Evolutionary conservation across 1,284 basidiomycete genomes (phyloP), one percentile per base, ranked within the genome.

Genomic region (Ceraceosorus guamensis): DNA sequence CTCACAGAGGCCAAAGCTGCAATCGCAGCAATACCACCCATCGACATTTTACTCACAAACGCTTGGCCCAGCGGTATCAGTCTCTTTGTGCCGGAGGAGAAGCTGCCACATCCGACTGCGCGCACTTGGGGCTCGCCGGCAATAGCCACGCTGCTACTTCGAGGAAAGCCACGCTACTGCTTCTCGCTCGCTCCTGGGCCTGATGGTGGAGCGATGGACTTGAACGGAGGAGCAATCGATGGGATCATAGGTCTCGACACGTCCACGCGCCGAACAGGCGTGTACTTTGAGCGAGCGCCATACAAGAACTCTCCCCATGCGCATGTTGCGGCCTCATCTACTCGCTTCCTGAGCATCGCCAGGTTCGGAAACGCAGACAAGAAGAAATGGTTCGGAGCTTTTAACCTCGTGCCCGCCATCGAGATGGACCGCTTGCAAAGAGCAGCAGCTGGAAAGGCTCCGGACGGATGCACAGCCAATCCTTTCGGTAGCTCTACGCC

Each of bases 211-310:
- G 11, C n/a, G n/a, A n/a, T n/a, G n/a, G n/a, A n/a, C n/a, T 14
- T 7, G n/a, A 6, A 5, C 6, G 5, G 32, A 33, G 3, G 11
- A 5, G 6, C 7, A 32, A 14, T 13, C 6, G 50, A 3, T 33
- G 11, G 54, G 2, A 62, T 63, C 5, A 63, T 67, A 0, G 63
- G 62, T 0, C 56, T 66, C 10, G 10, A 58, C n/a, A 31, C 30
- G 35, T 13, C 31, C 11, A 10, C 58, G 13, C 46, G 61, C 4
- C 46, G 34, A 10, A 59, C 52, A 43, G 73, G 73, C 18, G 59
- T 59, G 7, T 76, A 69, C 50, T 76, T 66, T 62, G 73, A 76
- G 48, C 61, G 73, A 0, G 55, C 61, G 34, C 73, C 73, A 8
- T 76, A 71, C 56, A 18, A 50, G 13, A 71, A 67, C 34, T 56